A percentile compares a stretch with the other conserved stretches of the same genome.
Conservation (phyloP, 768 basidiomycete species). For the Mycena leptocephala region DNA sequence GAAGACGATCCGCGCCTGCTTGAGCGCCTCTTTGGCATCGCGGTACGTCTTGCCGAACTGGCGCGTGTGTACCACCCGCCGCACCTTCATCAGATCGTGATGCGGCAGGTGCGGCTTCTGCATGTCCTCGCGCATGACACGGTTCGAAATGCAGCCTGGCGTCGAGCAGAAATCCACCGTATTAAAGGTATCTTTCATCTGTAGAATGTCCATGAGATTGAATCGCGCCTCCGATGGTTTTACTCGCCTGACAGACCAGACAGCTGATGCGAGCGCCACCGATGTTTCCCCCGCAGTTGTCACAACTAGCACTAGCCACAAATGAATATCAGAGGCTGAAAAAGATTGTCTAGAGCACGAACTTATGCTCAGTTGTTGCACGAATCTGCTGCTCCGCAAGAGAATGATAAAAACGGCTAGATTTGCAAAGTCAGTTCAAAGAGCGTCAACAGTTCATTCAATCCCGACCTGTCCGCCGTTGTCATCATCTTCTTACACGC, state of each 20-base stretch:
- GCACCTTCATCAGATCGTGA: conserved; percentile 49
- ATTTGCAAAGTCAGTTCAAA: background rate
- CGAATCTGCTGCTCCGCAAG: conserved; percentile 34
- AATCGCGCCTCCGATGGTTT: background rate
- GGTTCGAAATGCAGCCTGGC: conserved; percentile 38
- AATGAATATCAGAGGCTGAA: background rate
- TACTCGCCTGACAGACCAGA: conserved; percentile 44
- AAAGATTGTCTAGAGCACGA: background rate
- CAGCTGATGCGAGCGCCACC: conserved; percentile 49
- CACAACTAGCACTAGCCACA: conserved; percentile 37
- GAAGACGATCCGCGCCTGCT: conserved; percentile 26
- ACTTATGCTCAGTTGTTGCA: conserved; percentile 39
- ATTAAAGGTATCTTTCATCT: conserved; percentile 28
- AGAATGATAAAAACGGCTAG: conserved; percentile 40
- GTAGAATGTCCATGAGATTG: background rate
- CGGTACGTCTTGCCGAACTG: conserved; percentile 37
- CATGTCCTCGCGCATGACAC: conserved; percentile 35
- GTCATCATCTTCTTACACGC: conserved; percentile 34
- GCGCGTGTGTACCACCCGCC: conserved; percentile 35
- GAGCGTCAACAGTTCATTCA: background rate
- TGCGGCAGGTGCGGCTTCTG: conserved; percentile 43
- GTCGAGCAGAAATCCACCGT: conserved; percentile 49
- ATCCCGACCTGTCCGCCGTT: conserved; percentile 34
- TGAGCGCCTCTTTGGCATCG: conserved; percentile 40
- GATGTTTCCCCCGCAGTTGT: conserved; percentile 42